Conservation (phyloP, 495 filamentous ascomycete species). For the Penicillium roqueforti region DNA sequence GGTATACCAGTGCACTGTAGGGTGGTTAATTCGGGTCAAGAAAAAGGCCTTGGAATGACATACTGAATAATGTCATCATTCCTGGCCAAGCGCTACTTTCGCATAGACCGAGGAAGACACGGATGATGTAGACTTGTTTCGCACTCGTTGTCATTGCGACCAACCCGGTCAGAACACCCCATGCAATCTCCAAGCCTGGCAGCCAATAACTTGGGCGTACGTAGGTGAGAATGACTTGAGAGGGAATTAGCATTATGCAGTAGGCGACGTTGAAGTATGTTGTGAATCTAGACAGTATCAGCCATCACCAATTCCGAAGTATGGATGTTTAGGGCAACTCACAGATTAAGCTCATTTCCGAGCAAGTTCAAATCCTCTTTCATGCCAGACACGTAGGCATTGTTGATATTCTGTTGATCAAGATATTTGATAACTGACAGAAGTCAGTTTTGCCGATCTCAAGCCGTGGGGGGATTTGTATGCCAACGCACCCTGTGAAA, state of each 20-base stretch:
- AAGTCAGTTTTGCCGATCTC: background rate
- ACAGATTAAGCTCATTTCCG: conserved; percentile 45
- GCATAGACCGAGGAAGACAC: conserved; percentile 31
- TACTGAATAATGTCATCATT: conserved; percentile 33
- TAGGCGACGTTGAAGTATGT: conserved; percentile 57
- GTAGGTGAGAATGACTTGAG: conserved; percentile 51
- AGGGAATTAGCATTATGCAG: conserved; percentile 56
- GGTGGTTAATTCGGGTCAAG: background rate
- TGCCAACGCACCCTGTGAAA: conserved; percentile 25
- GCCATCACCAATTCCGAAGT: background rate
- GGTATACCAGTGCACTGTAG: conserved; percentile 32
- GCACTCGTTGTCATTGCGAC: conserved; percentile 26
- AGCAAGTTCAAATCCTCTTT: conserved; percentile 35
- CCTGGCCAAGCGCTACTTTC: conserved; percentile 34
- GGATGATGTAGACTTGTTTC: conserved; percentile 27
- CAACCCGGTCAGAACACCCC: conserved; percentile 37
- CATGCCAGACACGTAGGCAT: conserved; percentile 46
- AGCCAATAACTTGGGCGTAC: conserved; percentile 55
- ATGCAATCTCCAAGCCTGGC: conserved; percentile 49
- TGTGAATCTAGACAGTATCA: conserved; percentile 26
- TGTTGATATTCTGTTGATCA: conserved; percentile 54
- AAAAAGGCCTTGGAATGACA: background rate
- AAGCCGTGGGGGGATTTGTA: background rate
- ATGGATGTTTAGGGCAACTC: background rate
- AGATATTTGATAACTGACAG: conserved; percentile 48